These are phyloP conservation scores for Lactarius tabidus DNA, from an alignment of 768 basidiomycete species.

Conservation along the genomic window DNA sequence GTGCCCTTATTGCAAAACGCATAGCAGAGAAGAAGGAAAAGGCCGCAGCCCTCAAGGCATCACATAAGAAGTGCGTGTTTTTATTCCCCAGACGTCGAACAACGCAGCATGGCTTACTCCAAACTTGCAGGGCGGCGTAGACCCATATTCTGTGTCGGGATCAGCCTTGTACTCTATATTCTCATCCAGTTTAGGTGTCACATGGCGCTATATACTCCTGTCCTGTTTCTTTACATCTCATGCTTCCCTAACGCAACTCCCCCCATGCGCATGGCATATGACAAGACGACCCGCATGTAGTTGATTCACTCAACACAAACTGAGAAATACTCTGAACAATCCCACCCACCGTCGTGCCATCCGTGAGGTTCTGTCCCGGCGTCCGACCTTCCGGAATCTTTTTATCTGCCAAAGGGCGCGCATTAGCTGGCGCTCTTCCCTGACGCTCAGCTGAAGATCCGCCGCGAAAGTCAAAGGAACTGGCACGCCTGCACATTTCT, in stretches of 20 bases:
- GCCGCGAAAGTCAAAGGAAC: too few relatives aligned
- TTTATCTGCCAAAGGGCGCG: not conserved
- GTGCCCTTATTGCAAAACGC: conserved; percentile 79
- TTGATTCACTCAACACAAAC: not conserved
- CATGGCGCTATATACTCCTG: conserved; percentile 22
- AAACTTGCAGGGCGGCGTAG: conserved; percentile 21
- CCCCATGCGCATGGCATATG: conserved; percentile 15
- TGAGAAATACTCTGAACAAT: not conserved
- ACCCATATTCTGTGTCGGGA: not conserved
- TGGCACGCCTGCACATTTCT: too few relatives aligned
- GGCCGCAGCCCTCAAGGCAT: conserved; percentile 81
- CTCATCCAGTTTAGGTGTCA: conserved; percentile 14
- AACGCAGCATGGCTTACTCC: not conserved
- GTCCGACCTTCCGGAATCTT: not conserved
- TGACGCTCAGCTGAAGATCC: not conserved
- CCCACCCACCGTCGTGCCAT: not conserved
- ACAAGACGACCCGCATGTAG: not conserved
- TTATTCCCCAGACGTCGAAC: not conserved
- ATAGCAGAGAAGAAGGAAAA: conserved; percentile 91
- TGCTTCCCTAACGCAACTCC: conserved; percentile 11
- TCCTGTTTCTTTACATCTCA: conserved; percentile 17
- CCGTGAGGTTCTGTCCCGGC: not conserved
- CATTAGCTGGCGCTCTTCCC: not conserved
- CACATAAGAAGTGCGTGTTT: conserved; percentile 59
- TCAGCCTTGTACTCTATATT: conserved; percentile 14